These are phyloP conservation scores for Ogataea nitratoaversa DNA, from an alignment of 805 yeast genomes.

Conservation along the genomic window DNA sequence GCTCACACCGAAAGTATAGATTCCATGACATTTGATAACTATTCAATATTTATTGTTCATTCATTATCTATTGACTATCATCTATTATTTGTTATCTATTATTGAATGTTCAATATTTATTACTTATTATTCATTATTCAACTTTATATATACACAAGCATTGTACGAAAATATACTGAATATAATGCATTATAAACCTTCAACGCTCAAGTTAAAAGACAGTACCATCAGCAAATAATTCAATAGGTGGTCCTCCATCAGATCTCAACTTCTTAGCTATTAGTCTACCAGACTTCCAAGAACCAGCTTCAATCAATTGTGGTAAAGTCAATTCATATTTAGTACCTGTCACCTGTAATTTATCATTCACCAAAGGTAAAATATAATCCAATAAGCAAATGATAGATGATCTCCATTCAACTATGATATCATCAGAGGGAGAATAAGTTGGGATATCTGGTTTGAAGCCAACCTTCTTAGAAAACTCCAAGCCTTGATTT, in stretches of 20 bases:
- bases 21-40: too few relatives aligned
- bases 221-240: conserved; percentile 59
- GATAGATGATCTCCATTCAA: conserved; percentile 65
- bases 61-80: too few relatives aligned
- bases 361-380: conserved; percentile 47
- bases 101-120: too few relatives aligned
- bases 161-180: too few relatives aligned
- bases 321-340: conserved; percentile 40
- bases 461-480: conserved; percentile 27
- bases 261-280: conserved; percentile 51
- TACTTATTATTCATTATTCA: too few relatives aligned
- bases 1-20: too few relatives aligned
- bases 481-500: conserved; percentile 34
- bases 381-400: conserved; percentile 52
- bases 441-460: conserved; percentile 43
- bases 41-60: too few relatives aligned
- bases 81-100: too few relatives aligned
- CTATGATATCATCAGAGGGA: conserved; percentile 56
- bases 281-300: conserved; percentile 63
- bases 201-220: too few relatives aligned
- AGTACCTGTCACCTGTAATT: conserved; percentile 32
- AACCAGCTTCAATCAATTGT: conserved; percentile 64
- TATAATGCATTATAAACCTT: too few relatives aligned
- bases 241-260: conserved; percentile 58
- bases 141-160: too few relatives aligned